phyloP scores from a whole-genome alignment of 495 filamentous ascomycete species.

The Wilcoxina mikolae region DNA sequence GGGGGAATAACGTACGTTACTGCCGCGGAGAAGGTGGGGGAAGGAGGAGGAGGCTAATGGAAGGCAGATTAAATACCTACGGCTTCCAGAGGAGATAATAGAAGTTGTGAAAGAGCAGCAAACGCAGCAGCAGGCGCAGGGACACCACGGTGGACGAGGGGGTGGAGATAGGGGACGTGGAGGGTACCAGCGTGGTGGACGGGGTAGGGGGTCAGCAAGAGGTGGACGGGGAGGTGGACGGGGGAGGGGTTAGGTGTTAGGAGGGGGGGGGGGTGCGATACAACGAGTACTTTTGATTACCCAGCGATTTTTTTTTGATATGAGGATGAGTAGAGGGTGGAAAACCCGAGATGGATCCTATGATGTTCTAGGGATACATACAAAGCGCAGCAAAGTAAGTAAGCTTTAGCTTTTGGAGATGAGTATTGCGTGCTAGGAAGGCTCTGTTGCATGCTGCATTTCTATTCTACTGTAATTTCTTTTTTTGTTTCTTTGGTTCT shows the following conservation, averaged over 20 bases:
- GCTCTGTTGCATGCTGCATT: too few species aligned
- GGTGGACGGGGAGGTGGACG: constrained; percentile 32
- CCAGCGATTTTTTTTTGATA: too few species aligned
- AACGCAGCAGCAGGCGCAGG: constrained; percentile 27
- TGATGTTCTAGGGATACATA: too few species aligned
- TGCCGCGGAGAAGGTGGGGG: neutral
- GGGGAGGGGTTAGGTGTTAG: neutral
- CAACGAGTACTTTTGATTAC: too few species aligned
- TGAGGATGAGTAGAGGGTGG: too few species aligned
- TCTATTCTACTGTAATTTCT: too few species aligned
- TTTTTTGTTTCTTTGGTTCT: neutral
- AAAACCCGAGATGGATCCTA: too few species aligned
- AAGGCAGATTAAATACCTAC: constrained; percentile 87
- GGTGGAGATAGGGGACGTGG: constrained; percentile 45
- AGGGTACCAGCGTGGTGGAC: constrained; percentile 31
- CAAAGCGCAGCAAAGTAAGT: too few species aligned
- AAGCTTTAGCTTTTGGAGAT: too few species aligned
- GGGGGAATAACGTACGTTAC: constrained; percentile 80
- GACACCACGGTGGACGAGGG: constrained; percentile 54
- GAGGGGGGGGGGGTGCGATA: neutral
- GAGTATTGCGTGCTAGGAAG: too few species aligned
- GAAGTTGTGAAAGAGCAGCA: constrained; percentile 85
- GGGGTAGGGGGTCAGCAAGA: constrained; percentile 35
- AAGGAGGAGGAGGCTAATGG: neutral
- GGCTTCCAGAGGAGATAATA: constrained; percentile 88